Evolutionary conservation across 805 yeast species (phyloP), one percentile per base, ranked within the genome.

Genomic region (Suhomyces sp.): DNA sequence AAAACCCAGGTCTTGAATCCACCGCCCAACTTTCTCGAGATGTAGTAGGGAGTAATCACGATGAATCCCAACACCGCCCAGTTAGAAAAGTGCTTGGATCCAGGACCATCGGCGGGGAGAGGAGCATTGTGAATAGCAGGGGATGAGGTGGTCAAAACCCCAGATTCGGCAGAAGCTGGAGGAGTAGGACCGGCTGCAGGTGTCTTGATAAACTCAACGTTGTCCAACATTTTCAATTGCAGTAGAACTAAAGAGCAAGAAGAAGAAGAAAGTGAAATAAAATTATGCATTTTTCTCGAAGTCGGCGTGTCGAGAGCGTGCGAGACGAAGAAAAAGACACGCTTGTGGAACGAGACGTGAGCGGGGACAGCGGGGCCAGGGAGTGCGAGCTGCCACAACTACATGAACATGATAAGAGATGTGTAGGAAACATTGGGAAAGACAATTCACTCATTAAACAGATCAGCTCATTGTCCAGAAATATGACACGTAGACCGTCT

Each of bases 31-130:
- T 84, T 84, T 56, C 83, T 76, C 49, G 85, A 77, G 53, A 87
- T 62, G 64, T 79, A 84, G 60, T 62, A 79, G 10, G 97, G 96
- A 48, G 87, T 68, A 25, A 79, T 76, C 6, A 77, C 60, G 54
- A 87, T 61, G 27, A 85, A 64, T 2, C 75, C 74, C 19, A 78
- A 49, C 53, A 90, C 63, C 10, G 81, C 63, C 58, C 61, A 61
- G 71, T 91, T 90, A 69, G 81, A 80, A 73, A 91, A 90, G 61
- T 84, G 82, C 65, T 81, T 84, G 29, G 91, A 77, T 22, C 96
- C 91, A 5, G 97, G 89, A 41, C 97, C 97, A 66, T 90, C 97
- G 4, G 96, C 96, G 24, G 96, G 92, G 55, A 89, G 75, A 9
- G 91, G 91, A 2, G 93, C 96, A 66, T 90, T 90, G 64, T 86